Evolutionary conservation across 2,329 filamentous ascomycete species (phyloP).

Genomic region (Chaetomiaceae sp.): DNA sequence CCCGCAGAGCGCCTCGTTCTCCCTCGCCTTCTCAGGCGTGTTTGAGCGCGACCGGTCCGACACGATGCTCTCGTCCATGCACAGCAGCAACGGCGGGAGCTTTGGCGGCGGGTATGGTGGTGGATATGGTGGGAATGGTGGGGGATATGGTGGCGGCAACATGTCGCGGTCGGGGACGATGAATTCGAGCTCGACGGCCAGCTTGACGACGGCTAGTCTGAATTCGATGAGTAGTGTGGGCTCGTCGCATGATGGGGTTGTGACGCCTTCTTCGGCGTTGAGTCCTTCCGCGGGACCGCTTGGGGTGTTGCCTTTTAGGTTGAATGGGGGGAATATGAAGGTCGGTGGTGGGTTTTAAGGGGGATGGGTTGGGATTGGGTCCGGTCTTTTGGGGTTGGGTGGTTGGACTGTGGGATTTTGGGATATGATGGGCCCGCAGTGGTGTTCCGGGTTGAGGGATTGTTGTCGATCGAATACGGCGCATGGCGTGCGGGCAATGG

Average conservation of each 20-base stretch:
- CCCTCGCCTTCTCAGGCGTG: slow-evolving; percentile 53
- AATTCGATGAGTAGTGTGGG: slow-evolving; percentile 31
- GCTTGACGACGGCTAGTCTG: slow-evolving; percentile 50
- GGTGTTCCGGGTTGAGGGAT: background rate
- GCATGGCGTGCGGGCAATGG: slow-evolving; percentile 9
- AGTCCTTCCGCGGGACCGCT: slow-evolving; percentile 25
- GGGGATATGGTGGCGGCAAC: background rate
- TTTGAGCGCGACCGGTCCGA: slow-evolving; percentile 52
- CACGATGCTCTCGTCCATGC: slow-evolving; percentile 43
- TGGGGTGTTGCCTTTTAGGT: slow-evolving; percentile 27
- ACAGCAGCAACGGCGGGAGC: background rate
- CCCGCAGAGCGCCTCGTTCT: slow-evolving; percentile 54
- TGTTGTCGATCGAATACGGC: background rate
- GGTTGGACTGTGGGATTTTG: background rate
- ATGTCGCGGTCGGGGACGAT: slow-evolving; percentile 52
- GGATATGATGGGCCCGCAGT: slow-evolving; percentile 2
- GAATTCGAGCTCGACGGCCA: slow-evolving; percentile 53
- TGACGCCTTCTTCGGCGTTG: slow-evolving; percentile 30
- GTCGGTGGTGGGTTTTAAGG: slow-evolving; percentile 28
- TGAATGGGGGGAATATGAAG: slow-evolving; percentile 28
- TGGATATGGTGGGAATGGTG: slow-evolving; percentile 29
- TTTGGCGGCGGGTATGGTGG: slow-evolving; percentile 15
- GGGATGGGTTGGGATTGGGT: background rate
- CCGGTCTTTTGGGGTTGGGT: too few species aligned
- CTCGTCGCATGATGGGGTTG: slow-evolving; percentile 29